Percentiles rank a stretch among this genome's conserved stretches.
Evolutionary conservation across 805 yeast genomes (phyloP).

Genomic region (Lipomyces spencermartinsiae): DNA sequence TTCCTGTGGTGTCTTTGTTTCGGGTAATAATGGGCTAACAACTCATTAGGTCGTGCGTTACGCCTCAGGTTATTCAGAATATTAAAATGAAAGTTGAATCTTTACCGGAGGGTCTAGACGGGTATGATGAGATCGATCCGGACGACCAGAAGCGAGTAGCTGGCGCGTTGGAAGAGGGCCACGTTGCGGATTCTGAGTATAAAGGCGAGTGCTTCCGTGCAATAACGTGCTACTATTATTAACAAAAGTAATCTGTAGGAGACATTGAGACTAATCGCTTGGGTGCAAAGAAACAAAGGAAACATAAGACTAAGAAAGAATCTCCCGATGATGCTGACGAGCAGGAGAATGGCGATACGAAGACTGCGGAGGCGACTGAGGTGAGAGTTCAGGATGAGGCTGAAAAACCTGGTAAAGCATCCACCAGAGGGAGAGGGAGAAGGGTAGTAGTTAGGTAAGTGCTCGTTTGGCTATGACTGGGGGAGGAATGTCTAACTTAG

Average conservation of each 20-base stretch:
- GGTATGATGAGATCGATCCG: slow-evolving; percentile 28
- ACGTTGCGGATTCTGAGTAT: slow-evolving; percentile 31
- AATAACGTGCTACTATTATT: background rate
- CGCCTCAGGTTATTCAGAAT: slow-evolving; percentile 35
- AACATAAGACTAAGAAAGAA: background rate
- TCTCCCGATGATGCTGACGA: slow-evolving; percentile 3
- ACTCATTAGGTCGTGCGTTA: slow-evolving; percentile 33
- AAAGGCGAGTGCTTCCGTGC: slow-evolving; percentile 14
- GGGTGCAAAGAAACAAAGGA: slow-evolving; percentile 19
- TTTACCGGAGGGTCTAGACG: slow-evolving; percentile 33
- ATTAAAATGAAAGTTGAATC: slow-evolving; percentile 21
- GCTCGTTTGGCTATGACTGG: no score
- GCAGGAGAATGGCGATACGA: slow-evolving; percentile 6
- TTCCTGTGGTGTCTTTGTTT: background rate
- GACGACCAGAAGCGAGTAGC: slow-evolving; percentile 24
- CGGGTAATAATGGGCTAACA: background rate
- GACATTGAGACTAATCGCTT: slow-evolving; percentile 24
- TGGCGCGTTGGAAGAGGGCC: slow-evolving; percentile 33
- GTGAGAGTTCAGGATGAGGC: background rate
- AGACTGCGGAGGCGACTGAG: background rate
- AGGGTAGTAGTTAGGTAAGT: background rate
- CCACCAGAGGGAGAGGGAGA: background rate
- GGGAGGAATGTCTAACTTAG: background rate
- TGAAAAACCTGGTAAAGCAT: background rate
- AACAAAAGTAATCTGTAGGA: background rate